Evolutionary conservation across 331 rosid genomes (phyloP).

Genomic region (Cucumis variabilis): DNA sequence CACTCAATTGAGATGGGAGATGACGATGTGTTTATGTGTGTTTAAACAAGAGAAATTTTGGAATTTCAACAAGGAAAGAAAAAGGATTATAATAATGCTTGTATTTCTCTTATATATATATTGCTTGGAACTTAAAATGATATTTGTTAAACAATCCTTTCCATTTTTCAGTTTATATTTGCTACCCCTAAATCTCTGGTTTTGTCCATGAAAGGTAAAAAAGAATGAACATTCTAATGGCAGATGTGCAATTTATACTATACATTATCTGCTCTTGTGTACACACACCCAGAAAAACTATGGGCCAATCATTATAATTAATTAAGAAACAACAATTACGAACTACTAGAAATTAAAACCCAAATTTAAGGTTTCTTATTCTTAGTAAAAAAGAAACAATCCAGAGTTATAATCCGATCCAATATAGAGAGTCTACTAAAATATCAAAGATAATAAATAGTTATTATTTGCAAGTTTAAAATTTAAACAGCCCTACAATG

Average conservation of each 20-base stretch:
- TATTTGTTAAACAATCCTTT: conserved; percentile 18
- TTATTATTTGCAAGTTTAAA: conserved; percentile 8
- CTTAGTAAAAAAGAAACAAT: not conserved
- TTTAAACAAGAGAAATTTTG: conserved; percentile 23
- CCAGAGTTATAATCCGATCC: not conserved
- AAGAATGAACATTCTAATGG: conserved; percentile 8
- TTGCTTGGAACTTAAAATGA: conserved; percentile 10
- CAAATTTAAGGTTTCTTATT: not conserved
- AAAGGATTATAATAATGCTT: not conserved
- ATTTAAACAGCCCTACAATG: not conserved
- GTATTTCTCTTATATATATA: not conserved
- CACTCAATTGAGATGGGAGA: conserved; percentile 5
- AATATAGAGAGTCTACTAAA: not conserved
- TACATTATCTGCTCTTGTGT: conserved; percentile 44
- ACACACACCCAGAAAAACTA: conserved; percentile 31
- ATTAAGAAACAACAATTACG: not conserved
- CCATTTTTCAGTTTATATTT: not conserved
- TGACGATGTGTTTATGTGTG: not conserved
- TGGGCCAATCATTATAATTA: conserved; percentile 21
- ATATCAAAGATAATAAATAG: not conserved
- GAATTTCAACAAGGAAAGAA: not conserved
- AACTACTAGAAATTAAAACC: too few species aligned
- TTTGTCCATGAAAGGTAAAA: not conserved
- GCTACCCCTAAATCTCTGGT: not conserved
- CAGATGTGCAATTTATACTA: conserved; percentile 25